These are phyloP conservation scores for Rhizophagus clarus DNA, from an alignment of 192 early-diverging fungal genomes.

Conservation along the genomic window DNA sequence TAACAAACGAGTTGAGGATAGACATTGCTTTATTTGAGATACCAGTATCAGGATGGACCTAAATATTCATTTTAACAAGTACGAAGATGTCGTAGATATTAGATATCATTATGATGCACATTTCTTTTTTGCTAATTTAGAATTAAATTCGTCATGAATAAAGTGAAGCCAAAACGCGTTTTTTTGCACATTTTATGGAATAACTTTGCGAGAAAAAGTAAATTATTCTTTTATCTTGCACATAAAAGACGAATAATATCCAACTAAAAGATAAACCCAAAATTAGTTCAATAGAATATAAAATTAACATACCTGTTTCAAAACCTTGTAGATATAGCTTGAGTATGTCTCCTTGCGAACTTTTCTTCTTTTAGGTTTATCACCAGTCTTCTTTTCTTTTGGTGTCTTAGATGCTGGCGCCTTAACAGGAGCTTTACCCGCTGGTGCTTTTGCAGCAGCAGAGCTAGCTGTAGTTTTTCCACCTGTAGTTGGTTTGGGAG, in stretches of 20 bases:
- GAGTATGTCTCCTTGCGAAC: slow-evolving; percentile 74
- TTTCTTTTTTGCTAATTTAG: neutral
- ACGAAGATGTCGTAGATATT: neutral
- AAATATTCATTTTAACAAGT: neutral
- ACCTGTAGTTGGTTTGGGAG: neutral
- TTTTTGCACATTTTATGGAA: too few relatives aligned
- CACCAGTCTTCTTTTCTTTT: slow-evolving; percentile 40
- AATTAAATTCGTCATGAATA: neutral
- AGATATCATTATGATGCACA: neutral
- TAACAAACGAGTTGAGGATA: slow-evolving; percentile 96
- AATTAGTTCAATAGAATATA: neutral
- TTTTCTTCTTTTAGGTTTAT: slow-evolving; percentile 42
- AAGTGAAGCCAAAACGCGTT: too few relatives aligned
- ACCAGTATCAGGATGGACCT: slow-evolving; percentile 89
- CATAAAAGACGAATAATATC: neutral
- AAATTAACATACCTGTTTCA: slow-evolving; percentile 71
- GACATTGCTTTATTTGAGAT: slow-evolving; percentile 97
- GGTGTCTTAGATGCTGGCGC: slow-evolving; percentile 48
- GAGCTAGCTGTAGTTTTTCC: neutral
- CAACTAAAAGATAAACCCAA: neutral
- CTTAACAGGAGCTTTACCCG: slow-evolving; percentile 53
- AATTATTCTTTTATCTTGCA: neutral
- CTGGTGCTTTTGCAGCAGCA: slow-evolving; percentile 66
- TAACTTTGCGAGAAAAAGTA: neutral
- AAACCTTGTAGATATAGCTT: slow-evolving; percentile 93